Conservation (phyloP, 306 rosid genomes). For the Vachellia collinsii region DNA sequence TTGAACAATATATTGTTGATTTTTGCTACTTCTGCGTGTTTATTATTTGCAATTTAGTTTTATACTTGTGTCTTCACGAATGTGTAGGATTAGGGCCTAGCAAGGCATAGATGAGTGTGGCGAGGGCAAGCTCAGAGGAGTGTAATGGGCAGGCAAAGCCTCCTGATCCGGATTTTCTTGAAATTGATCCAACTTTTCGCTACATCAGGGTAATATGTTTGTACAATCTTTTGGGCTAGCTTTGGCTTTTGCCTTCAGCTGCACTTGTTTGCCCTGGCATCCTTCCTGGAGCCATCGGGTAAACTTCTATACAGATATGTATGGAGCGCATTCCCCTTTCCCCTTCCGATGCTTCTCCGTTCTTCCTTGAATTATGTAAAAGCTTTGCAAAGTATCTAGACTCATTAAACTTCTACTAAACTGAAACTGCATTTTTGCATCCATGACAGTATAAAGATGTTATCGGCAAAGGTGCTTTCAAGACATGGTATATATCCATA, state of each 20-base stretch:
- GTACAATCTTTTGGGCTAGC: neutral
- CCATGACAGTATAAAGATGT: constrained; percentile 49
- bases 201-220: constrained; percentile 53
- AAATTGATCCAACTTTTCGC: constrained; percentile 58
- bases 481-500: constrained; percentile 44
- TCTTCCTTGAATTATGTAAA: neutral
- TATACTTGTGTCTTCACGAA: neutral
- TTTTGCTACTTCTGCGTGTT: neutral
- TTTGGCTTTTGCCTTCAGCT: neutral
- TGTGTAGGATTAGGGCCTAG: constrained; percentile 21
- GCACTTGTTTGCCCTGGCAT: neutral
- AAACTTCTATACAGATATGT: neutral
- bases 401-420: neutral
- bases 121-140: constrained; percentile 36
- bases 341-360: neutral
- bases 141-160: constrained; percentile 41
- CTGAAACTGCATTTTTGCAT: constrained; percentile 32
- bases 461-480: constrained; percentile 56
- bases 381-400: neutral
- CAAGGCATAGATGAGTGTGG: constrained; percentile 39
- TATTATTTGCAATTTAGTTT: neutral
- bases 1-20: neutral
- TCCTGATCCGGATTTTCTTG: constrained; percentile 62
- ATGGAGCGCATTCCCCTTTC: neutral
- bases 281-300: neutral